Base-by-base conservation (phyloP, 805 yeast species). In the Kockiozyma suomiensis region DNA sequence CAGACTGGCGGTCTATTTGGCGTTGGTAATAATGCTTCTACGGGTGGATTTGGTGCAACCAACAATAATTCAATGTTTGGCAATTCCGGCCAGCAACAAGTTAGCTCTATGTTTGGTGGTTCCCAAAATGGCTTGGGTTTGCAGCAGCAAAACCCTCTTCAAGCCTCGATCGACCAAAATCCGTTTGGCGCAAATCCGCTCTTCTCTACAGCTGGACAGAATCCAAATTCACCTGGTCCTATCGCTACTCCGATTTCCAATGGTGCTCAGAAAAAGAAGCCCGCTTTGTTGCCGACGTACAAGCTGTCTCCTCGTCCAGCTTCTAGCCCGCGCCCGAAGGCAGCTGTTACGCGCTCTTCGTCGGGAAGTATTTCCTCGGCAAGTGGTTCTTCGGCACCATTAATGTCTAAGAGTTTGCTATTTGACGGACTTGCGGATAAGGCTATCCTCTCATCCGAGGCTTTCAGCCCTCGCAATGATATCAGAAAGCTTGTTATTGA, bases 101-200 rank as follows among this genome's bases (percentile, higher is more conserved):
- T 51, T 23, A 40, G 55, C 8, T 61, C 68, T 8, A 28, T 71
- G 49, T 69, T 69, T 54, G 60, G 58, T 5, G 48, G 15, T 13
- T 52, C 52, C 19, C 57, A 49, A 19, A 19, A 28, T 10, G 47
- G 57, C 21, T 25, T 47, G 6, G 64, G 58, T 8, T 47, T 25
- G 12, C 30, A 17, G 17, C 73, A 64, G 59, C 72, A 66, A 55
- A 73, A 68, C 40, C 73, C 73, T 12, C 60, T 68, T 7, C 70
- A 67, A 50, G 74, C 79, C 45, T 66, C 75, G 33, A 70, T 75
- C 54, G 78, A 75, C 58, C 78, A 79, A 60, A 83, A 87, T 70
- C 97, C 97, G 46, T 92, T 89, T 70, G 96, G 97, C 1, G 80
- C 83, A 50, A 85, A 86, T 67, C 88, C 91, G 4, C 76, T 92